phyloP scores from a whole-genome alignment of 345 rosid genomes.

The Rhizophora mangle region DNA sequence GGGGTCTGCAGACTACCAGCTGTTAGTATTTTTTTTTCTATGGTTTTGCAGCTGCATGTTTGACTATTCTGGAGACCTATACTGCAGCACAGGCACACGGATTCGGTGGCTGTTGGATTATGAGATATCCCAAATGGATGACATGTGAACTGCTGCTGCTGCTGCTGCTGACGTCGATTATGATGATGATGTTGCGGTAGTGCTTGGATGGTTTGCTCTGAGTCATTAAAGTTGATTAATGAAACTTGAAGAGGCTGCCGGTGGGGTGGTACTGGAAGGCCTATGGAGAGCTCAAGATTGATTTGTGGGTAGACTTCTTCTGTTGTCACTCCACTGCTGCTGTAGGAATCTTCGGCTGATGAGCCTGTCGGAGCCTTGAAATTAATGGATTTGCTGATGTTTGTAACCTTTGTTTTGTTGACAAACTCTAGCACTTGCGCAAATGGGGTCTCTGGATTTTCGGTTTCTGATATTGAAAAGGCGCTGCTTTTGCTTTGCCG shows the following conservation, averaged over 20 bases:
- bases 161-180: background rate
- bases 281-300: constrained; percentile 39
- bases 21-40: background rate
- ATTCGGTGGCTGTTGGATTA: background rate
- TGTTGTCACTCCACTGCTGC: constrained; percentile 24
- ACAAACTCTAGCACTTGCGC: constrained; percentile 8
- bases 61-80: constrained; percentile 15
- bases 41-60: background rate
- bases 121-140: background rate
- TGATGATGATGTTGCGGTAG: background rate
- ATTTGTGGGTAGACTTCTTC: constrained; percentile 18
- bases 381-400: background rate
- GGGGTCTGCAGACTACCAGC: background rate
- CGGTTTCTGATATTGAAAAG: background rate
- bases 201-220: background rate
- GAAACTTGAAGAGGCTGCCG: background rate
- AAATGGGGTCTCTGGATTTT: background rate
- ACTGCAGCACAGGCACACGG: constrained; percentile 10
- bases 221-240: background rate
- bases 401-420: background rate
- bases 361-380: background rate
- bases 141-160: background rate
- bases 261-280: constrained; percentile 3
- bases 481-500: background rate
- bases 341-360: constrained; percentile 15